phyloP scores from a whole-genome alignment of 352 stramenopile genomes.

The Phytopythium chamaehyphon region DNA sequence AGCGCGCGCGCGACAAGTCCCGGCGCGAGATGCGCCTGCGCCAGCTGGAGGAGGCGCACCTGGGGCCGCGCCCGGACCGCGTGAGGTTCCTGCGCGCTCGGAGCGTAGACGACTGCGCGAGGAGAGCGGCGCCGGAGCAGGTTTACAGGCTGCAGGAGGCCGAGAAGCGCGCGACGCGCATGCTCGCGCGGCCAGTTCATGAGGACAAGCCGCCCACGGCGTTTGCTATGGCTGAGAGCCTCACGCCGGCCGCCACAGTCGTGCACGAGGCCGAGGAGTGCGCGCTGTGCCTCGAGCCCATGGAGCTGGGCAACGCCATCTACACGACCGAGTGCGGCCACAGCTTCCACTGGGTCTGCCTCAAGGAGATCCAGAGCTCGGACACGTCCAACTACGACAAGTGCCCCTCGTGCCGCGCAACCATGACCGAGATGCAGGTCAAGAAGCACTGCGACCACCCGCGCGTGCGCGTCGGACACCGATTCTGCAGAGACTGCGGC shows the following conservation, averaged over 20 bases:
- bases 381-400: conserved; percentile 83
- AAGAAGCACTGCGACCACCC: conserved; percentile 84
- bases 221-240: conserved; percentile 8
- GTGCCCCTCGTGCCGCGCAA: conserved; percentile 72
- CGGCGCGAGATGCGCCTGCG: conserved; percentile 41
- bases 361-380: conserved; percentile 80
- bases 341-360: conserved; percentile 82
- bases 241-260: conserved; percentile 24
- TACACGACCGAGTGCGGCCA: conserved; percentile 82
- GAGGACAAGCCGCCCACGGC: conserved; percentile 9
- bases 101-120: conserved; percentile 51
- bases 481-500: conserved; percentile 79
- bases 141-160: conserved; percentile 55
- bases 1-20: conserved; percentile 27
- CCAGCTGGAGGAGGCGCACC: conserved; percentile 50
- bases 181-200: conserved; percentile 30
- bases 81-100: conserved; percentile 35
- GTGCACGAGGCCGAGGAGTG: conserved; percentile 75
- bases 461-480: conserved; percentile 70
- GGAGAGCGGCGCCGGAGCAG: conserved; percentile 36
- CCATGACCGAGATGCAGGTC: conserved; percentile 77
- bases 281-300: conserved; percentile 79
- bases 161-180: conserved; percentile 44
- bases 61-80: conserved; percentile 48
- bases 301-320: conserved; percentile 78